Percentiles rank a stretch among this genome's conserved stretches.
Evolutionary conservation across 371 early-diverging fungal genomes (phyloP).

Genomic region (Smittium mucronatum): DNA sequence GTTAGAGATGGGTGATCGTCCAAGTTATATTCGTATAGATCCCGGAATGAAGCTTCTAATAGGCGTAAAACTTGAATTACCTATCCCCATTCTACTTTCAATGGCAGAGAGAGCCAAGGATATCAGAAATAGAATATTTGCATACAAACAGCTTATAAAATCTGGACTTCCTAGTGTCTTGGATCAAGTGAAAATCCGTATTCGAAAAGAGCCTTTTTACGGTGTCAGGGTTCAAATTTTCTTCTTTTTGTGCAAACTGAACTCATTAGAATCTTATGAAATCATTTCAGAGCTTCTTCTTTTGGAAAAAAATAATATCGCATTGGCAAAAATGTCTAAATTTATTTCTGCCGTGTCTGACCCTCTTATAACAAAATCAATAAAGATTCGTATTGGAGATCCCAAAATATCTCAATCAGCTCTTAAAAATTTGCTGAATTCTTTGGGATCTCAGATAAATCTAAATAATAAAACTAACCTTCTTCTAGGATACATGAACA

Average conservation of each 20-base stretch:
- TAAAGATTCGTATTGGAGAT: not conserved
- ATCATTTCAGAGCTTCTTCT: slow-evolving; percentile 1
- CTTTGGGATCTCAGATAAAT: not conserved
- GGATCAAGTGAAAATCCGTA: not conserved
- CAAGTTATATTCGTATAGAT: slow-evolving; percentile 3
- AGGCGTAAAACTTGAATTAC: not conserved
- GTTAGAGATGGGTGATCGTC: not conserved
- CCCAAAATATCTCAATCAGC: not conserved
- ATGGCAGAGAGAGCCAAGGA: slow-evolving; percentile 6
- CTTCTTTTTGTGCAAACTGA: not conserved
- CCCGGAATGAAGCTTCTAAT: slow-evolving; percentile 2
- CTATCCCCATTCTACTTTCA: not conserved
- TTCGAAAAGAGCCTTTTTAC: slow-evolving; percentile 8
- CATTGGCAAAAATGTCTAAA: not conserved
- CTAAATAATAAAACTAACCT: not conserved
- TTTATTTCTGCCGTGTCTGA: not conserved
- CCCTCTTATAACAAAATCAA: not conserved
- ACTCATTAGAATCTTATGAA: not conserved
- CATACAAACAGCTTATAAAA: not conserved
- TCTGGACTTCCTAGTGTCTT: slow-evolving; percentile 3
- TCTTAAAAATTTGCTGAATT: not conserved
- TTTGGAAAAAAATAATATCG: not conserved
- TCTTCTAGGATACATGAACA: not conserved
- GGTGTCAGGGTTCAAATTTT: not conserved
- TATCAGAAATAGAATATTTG: slow-evolving; percentile 3